These are phyloP conservation scores for Vaucheria bursata DNA, from an alignment of 352 stramenopile species.

Conservation along the genomic window DNA sequence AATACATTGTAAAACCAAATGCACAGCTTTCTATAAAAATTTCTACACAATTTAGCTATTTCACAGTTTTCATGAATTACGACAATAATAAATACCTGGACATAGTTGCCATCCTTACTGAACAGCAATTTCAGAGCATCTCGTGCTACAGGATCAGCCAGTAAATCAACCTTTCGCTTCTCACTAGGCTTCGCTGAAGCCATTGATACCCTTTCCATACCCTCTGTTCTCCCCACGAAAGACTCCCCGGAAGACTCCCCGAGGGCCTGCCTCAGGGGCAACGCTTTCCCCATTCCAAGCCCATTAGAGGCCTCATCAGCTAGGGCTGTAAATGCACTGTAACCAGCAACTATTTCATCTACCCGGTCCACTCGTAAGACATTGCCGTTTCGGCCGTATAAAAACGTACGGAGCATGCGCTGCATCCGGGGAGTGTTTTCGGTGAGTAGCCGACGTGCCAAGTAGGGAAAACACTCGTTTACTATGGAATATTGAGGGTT, in stretches of 20 bases:
- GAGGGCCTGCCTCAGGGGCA: neutral
- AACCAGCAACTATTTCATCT: constrained; percentile 46
- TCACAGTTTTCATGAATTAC: too few species aligned
- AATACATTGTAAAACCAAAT: too few species aligned
- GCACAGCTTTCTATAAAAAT: too few species aligned
- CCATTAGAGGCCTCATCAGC: constrained; percentile 35
- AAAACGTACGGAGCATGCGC: constrained; percentile 39
- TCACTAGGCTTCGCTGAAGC: neutral
- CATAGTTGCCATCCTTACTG: constrained; percentile 48
- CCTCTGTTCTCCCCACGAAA: neutral
- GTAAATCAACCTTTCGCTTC: constrained; percentile 17
- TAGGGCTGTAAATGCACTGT: constrained; percentile 43
- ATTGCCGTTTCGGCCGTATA: constrained; percentile 40
- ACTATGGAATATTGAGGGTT: constrained; percentile 46
- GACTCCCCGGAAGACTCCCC: neutral
- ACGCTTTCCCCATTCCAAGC: neutral
- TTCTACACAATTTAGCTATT: too few species aligned
- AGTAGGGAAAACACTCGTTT: constrained; percentile 49
- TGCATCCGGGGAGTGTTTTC: constrained; percentile 40
- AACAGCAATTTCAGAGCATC: constrained; percentile 47
- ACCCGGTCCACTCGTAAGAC: constrained; percentile 36
- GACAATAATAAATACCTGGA: constrained; percentile 31
- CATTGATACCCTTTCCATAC: neutral
- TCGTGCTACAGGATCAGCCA: constrained; percentile 28
- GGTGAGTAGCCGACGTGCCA: constrained; percentile 43